Percentiles rank a stretch among this genome's conserved stretches.
These are phyloP conservation scores for Cystobasidium sp. DNA, from an alignment of 1,284 basidiomycete species.

Conservation along the genomic window DNA sequence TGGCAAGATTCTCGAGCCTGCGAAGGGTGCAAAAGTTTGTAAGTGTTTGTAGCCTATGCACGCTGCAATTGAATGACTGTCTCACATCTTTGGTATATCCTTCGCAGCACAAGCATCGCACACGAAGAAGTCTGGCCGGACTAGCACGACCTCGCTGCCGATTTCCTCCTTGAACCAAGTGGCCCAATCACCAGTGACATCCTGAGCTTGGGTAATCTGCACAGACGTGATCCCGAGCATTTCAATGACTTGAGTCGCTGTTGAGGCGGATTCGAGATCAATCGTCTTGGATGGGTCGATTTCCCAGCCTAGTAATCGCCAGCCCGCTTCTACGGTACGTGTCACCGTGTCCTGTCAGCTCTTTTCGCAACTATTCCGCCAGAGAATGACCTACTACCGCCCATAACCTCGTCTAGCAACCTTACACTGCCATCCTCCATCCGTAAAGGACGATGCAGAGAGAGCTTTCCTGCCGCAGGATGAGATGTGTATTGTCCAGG, in stretches of 20 bases:
- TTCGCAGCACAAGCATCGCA: not conserved
- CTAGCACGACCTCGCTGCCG: not conserved
- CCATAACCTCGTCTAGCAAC: not conserved
- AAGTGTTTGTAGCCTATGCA: not conserved
- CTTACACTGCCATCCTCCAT: not conserved
- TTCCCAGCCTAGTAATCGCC: not conserved
- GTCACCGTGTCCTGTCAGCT: too few relatives aligned
- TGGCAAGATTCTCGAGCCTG: slow-evolving; percentile 3
- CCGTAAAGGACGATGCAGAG: not conserved
- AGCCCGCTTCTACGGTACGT: not conserved
- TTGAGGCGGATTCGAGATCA: not conserved
- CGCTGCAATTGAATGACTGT: not conserved
- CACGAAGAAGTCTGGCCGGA: slow-evolving; percentile 1
- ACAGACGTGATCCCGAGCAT: not conserved
- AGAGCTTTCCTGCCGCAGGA: not conserved
- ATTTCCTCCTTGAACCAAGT: not conserved
- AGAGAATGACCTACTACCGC: not conserved
- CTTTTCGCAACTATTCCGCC: too few relatives aligned
- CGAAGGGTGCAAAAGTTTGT: not conserved
- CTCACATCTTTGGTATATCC: not conserved
- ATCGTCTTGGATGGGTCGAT: not conserved
- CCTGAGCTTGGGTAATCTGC: not conserved
- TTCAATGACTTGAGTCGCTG: not conserved
- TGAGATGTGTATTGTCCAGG: not conserved
- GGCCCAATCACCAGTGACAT: slow-evolving; percentile 1